Base-by-base conservation (phyloP, 352 stramenopile species). In the Phytophthora crassamura region DNA sequence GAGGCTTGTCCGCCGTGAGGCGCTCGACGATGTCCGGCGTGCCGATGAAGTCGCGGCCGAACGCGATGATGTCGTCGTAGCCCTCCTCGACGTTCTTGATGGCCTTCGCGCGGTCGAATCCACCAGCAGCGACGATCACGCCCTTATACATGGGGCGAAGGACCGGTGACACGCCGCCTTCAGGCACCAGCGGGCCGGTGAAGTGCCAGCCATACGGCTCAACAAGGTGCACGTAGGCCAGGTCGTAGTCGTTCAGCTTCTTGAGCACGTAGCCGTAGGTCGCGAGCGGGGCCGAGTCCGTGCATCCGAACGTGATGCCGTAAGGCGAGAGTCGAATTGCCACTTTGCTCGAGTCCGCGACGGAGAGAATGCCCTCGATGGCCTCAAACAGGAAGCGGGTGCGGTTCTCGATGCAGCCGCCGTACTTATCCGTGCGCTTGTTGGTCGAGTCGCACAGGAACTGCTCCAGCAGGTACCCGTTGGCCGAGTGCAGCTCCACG, bases 381-480 rank as follows among this genome's bases (percentile, higher is more conserved):
- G 83, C 74, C 65, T 95, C 81, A 6, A 78, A 72, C 43, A 95
- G 55, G 38, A 97, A 84, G 20, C 79, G 74, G 20, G 74, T 65
- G 14, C 90, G 84, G 67, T 96, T 96, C 51, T 96, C 88, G 18
- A 91, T 64, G 25, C 57, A 82, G 12, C 90, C 89, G 39, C 88
- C 90, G 50, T 97, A 97, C 47, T 83, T 55, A 75, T 97, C 89
- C 0, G 75, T 91, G 41, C 86, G 82, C 28, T 76, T 72, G 74
- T 98, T 98, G 45, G 67, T 71, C 25, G 41, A 72, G 48, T 78
- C 72, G 60, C 90, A 82, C n/a, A 97, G 62, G 65, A 97, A 96
- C 58, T 96, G 77, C 63, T 98, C 89, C 49, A 98, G 67, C 30
- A 98, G 66, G 59, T 98, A 98, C 10, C 92, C 93, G 63, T 98